Percentiles rank a stretch among this genome's conserved stretches.
These are phyloP conservation scores for Madurella fahalii DNA, from an alignment of 2,329 filamentous ascomycete genomes.

Conservation along the genomic window DNA sequence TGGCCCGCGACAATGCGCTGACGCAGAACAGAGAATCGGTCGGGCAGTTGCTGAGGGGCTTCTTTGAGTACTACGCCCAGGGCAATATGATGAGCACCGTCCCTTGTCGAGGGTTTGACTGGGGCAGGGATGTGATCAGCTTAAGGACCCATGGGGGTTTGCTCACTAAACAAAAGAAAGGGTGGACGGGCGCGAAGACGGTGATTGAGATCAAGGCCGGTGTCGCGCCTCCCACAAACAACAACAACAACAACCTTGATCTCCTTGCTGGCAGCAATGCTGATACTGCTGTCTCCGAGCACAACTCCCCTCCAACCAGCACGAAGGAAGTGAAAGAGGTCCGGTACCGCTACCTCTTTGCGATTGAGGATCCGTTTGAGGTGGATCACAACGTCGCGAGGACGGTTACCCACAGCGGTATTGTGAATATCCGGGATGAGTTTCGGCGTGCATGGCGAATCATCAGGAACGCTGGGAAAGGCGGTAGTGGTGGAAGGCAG, in stretches of 20 bases:
- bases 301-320: neutral
- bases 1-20: conserved; percentile 55
- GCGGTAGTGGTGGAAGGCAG: conserved; percentile 13
- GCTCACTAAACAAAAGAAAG: conserved; percentile 70
- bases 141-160: conserved; percentile 68
- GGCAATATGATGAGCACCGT: conserved; percentile 50
- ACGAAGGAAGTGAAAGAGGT: conserved; percentile 58
- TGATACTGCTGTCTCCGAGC: neutral
- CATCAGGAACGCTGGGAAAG: conserved; percentile 48
- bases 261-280: neutral
- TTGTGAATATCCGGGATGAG: conserved; percentile 78
- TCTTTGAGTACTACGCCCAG: conserved; percentile 83
- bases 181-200: conserved; percentile 81
- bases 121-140: conserved; percentile 75
- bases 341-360: conserved; percentile 76
- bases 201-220: conserved; percentile 46
- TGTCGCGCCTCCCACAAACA: conserved; percentile 13
- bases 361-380: conserved; percentile 91
- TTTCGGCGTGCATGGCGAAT: conserved; percentile 77
- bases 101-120: conserved; percentile 63
- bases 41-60: conserved; percentile 70
- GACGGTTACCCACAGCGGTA: conserved; percentile 78
- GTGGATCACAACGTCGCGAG: conserved; percentile 81
- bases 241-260: neutral
- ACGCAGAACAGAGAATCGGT: conserved; percentile 66